Evolutionary conservation across 306 rosid species (phyloP).

Genomic region (Carpinus fangiana): DNA sequence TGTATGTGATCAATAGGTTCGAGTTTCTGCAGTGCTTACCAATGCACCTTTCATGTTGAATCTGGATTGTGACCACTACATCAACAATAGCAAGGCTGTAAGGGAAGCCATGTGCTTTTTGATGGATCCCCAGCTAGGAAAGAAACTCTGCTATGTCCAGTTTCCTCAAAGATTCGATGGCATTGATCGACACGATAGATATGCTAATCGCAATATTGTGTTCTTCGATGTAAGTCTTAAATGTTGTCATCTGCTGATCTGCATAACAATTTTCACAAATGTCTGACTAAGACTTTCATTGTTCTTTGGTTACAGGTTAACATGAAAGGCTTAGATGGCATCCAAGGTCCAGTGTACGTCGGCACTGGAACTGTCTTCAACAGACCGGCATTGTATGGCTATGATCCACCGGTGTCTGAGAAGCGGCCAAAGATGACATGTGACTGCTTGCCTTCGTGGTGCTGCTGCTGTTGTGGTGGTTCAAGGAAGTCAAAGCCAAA

Average conservation of each 20-base stretch:
- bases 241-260: constrained; percentile 14
- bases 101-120: constrained; percentile 97
- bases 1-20: constrained; percentile 55
- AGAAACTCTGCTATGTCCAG: constrained; percentile 79
- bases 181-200: constrained; percentile 72
- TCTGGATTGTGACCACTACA: constrained; percentile 97
- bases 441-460: constrained; percentile 79
- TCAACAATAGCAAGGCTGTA: constrained; percentile 86
- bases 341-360: constrained; percentile 96
- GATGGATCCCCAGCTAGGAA: constrained; percentile 87
- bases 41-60: constrained; percentile 95
- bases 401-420: constrained; percentile 67
- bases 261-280: constrained; percentile 5
- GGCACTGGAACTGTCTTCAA: constrained; percentile 95
- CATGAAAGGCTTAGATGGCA: constrained; percentile 97
- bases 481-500: constrained; percentile 79
- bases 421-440: constrained; percentile 75
- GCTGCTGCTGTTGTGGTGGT: constrained; percentile 62
- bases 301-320: constrained; percentile 54
- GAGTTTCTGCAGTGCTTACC: constrained; percentile 92
- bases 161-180: constrained; percentile 93
- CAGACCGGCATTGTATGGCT: constrained; percentile 86
- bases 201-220: constrained; percentile 75
- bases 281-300: constrained; percentile 29
- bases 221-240: constrained; percentile 75